Percentiles rank a stretch among this genome's conserved stretches.
Conservation (phyloP, 306 rosid genomes). For the Crataegus laevigata region DNA sequence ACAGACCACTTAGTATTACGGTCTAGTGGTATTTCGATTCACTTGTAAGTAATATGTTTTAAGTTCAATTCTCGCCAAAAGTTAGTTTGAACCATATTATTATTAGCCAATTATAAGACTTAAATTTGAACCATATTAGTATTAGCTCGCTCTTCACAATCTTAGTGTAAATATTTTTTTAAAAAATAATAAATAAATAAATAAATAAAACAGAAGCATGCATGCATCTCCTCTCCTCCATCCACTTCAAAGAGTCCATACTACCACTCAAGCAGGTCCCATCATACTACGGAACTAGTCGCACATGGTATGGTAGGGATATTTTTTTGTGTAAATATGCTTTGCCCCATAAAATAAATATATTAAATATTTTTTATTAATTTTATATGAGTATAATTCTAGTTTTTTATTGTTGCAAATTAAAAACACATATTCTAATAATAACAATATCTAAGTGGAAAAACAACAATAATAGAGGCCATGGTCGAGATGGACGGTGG, state of each 20-base stretch:
- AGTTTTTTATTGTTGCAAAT: neutral
- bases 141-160: no score
- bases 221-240: neutral
- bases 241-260: neutral
- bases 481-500: neutral
- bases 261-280: neutral
- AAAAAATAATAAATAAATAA: no score
- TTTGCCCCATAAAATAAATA: neutral
- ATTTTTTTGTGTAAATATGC: neutral
- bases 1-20: no score
- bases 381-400: neutral
- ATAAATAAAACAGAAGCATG: neutral
- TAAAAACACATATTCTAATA: neutral
- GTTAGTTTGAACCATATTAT: no score
- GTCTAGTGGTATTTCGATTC: no score
- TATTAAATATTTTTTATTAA: neutral
- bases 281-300: neutral
- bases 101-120: no score
- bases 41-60: no score
- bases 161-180: no score
- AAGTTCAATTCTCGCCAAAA: accelerated
- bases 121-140: no score
- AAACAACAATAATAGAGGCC: neutral
- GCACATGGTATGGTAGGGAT: neutral
- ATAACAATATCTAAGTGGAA: neutral